Evolutionary conservation across 2,329 filamentous ascomycete species (phyloP), one percentile per base, ranked within the genome.

Genomic region (Botryotinia narcissicola): DNA sequence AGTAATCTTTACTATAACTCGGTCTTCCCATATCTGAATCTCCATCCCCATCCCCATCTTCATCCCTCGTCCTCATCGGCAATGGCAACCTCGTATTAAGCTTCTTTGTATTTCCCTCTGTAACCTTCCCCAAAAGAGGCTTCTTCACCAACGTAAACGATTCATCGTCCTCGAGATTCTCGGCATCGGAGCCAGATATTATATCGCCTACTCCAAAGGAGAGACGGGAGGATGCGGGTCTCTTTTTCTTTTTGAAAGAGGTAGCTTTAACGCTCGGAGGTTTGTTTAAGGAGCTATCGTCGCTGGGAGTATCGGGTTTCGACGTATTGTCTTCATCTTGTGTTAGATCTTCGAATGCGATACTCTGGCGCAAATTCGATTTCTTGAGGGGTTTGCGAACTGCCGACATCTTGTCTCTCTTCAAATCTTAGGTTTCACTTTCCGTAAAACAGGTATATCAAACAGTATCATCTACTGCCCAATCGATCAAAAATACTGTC

Each of bases 1-100:
- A 86, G 77, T 95, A 93, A 78, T 97, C 93, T 79, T 92, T 93
- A 84, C 88, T 97, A 81, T 99, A 98, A 74, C 85, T 92, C 0
- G 94, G 94, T 54, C 92, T 86, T 25, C 71, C 48, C 71, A 69
- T 69, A 9, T 51, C 66, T 48, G 35, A 69, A 69, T 69, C 44
- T 25, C 44, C 60, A 62, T 62, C 63, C 29, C 42, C 37, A 57
- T 70, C 62, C 91, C 93, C 90, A 22, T 90, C 87, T 9, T 85
- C 84, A n/a, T 85, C 73, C 20, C 67, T 68, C 20, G 64, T 69
- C 48, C 78, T 75, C 42, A 75, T 72, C 18, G 79, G 76, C 32
- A 79, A 37, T 1, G 72, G 72, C 29, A 73, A 35, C 10, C 72
- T 70, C 66, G 82, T 81, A 10, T 83, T 78, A 8, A 85, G 84